Evolutionary conservation across 176 grass and related monocot genomes (phyloP).

Genomic region (Oryza australiensis): DNA sequence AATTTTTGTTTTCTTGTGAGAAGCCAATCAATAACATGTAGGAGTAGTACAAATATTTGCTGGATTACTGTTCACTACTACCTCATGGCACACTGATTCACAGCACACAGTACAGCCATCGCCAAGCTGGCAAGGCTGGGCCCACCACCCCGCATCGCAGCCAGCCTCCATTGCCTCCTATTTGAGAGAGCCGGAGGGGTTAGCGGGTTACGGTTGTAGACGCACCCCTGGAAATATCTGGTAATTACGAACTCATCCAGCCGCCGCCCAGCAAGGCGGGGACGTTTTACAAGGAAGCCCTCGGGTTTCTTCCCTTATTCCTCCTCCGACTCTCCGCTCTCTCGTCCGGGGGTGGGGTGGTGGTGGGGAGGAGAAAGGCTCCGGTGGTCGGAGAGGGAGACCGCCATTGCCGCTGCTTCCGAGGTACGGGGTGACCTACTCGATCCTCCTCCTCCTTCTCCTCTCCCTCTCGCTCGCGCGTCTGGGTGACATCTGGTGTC

Average conservation of each 20-base stretch:
- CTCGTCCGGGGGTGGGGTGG: constrained; percentile 17
- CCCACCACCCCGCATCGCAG: neutral
- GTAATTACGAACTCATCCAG: neutral
- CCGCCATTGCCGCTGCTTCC: constrained; percentile 20
- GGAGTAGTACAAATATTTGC: neutral
- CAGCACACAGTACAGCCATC: constrained; percentile 29
- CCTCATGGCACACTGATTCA: neutral
- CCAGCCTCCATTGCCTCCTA: neutral
- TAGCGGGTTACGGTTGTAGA: constrained; percentile 35
- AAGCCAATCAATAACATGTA: too few relatives aligned
- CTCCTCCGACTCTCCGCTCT: neutral
- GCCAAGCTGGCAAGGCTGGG: constrained; percentile 38
- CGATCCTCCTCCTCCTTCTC: neutral
- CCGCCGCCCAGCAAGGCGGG: neutral
- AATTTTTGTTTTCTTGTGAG: too few relatives aligned
- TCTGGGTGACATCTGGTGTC: neutral
- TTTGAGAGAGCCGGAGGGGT: constrained; percentile 45
- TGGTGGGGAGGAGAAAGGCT: neutral
- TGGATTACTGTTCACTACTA: neutral
- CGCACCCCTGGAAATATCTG: neutral
- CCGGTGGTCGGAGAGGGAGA: neutral
- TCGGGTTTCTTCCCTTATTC: neutral
- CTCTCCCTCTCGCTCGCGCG: neutral
- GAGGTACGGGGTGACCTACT: neutral
- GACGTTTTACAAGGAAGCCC: neutral